These are phyloP conservation scores for Aspergillus felis DNA, from an alignment of 2,329 filamentous ascomycete genomes.

Conservation along the genomic window DNA sequence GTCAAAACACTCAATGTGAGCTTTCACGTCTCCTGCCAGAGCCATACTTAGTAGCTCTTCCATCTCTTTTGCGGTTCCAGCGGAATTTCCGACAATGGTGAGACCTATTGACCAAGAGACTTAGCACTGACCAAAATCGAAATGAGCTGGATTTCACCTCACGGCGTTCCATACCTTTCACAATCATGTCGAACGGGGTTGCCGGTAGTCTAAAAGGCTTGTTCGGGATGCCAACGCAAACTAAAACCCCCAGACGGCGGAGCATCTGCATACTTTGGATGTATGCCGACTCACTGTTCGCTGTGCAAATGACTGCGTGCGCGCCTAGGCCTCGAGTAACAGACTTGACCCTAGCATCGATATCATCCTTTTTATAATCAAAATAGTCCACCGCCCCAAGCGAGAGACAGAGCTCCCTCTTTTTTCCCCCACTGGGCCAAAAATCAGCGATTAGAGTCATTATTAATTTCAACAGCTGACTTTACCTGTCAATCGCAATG, in stretches of 20 bases:
- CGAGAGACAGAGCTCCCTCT: conserved; percentile 30
- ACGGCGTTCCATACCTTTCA: conserved; percentile 31
- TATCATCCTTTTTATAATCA: conserved; percentile 35
- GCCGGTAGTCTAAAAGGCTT: conserved; percentile 43
- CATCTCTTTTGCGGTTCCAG: conserved; percentile 44
- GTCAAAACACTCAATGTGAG: conserved; percentile 34
- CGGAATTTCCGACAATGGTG: conserved; percentile 46
- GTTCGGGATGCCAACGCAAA: conserved; percentile 47
- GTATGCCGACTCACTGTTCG: conserved; percentile 45
- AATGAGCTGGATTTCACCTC: not conserved
- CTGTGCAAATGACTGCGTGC: conserved; percentile 46
- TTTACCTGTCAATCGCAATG: conserved; percentile 36
- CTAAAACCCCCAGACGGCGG: conserved; percentile 45
- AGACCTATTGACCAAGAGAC: conserved; percentile 24
- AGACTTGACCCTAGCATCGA: conserved; percentile 36
- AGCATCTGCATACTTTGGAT: conserved; percentile 42
- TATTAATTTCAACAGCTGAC: not conserved
- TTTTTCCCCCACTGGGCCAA: conserved; percentile 28
- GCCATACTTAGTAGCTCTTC: conserved; percentile 44
- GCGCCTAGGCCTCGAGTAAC: conserved; percentile 43
- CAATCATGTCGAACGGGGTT: conserved; percentile 46
- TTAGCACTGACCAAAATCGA: conserved; percentile 2
- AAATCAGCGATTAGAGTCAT: not conserved
- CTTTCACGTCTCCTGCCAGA: conserved; percentile 38
- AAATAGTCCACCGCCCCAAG: conserved; percentile 32